phyloP scores from a whole-genome alignment of 805 yeast genomes.

The Candida peoriensis region DNA sequence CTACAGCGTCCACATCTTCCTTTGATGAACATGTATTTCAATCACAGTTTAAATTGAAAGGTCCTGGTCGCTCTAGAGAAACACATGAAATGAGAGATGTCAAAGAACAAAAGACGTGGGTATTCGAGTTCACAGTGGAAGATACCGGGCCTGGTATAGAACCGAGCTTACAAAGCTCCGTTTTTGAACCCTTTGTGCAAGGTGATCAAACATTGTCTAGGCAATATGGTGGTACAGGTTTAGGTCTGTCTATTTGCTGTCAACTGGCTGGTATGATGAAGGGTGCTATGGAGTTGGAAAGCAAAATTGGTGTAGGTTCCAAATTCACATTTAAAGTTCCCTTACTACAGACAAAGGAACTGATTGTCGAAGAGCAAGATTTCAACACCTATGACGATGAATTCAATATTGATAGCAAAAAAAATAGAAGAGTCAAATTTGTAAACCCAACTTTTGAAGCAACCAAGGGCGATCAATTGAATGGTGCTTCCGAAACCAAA shows the following conservation, averaged over 20 bases:
- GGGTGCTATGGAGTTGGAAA: constrained; percentile 72
- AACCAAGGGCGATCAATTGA: background rate
- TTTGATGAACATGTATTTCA: constrained; percentile 40
- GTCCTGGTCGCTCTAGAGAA: constrained; percentile 15
- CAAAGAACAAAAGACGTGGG: constrained; percentile 30
- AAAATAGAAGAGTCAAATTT: constrained; percentile 41
- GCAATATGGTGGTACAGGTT: constrained; percentile 93
- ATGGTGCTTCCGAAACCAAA: background rate
- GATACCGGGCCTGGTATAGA: constrained; percentile 97
- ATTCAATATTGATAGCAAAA: constrained; percentile 51
- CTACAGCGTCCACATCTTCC: constrained; percentile 28
- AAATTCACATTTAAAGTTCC: constrained; percentile 80
- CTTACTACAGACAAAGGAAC: constrained; percentile 45
- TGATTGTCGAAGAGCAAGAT: constrained; percentile 26
- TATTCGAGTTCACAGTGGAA: constrained; percentile 59
- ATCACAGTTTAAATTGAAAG: constrained; percentile 33
- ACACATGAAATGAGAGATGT: constrained; percentile 19
- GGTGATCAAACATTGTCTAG: constrained; percentile 93
- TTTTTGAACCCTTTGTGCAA: constrained; percentile 94
- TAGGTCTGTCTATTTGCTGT: constrained; percentile 84
- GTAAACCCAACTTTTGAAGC: constrained; percentile 21
- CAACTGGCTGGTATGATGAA: constrained; percentile 90
- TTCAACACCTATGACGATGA: constrained; percentile 57
- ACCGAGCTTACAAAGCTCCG: constrained; percentile 70
- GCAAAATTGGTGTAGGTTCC: constrained; percentile 78